These are phyloP conservation scores for Yamadazyma laniorum DNA, from an alignment of 805 yeast genomes.

Conservation along the genomic window DNA sequence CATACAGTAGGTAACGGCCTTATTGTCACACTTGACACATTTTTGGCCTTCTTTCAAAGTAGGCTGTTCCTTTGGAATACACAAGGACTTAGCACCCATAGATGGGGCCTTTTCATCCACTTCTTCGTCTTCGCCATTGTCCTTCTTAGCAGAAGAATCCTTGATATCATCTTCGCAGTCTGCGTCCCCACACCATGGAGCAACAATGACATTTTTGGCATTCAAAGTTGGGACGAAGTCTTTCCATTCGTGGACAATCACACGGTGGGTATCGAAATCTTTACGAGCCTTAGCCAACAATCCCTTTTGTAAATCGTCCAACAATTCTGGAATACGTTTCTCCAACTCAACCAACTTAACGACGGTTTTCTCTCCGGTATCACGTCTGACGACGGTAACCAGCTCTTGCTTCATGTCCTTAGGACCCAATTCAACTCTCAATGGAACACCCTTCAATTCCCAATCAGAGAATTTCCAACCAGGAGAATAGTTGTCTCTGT, in stretches of 20 bases:
- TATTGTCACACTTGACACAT: constrained; percentile 80
- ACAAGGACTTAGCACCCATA: constrained; percentile 98
- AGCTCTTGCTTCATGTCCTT: constrained; percentile 80
- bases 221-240: constrained; percentile 93
- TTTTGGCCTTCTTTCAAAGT: constrained; percentile 71
- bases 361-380: constrained; percentile 71
- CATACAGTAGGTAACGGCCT: constrained; percentile 84
- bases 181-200: constrained; percentile 97
- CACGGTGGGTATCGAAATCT: constrained; percentile 80
- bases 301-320: constrained; percentile 78
- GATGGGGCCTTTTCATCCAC: constrained; percentile 95
- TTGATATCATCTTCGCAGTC: constrained; percentile 98
- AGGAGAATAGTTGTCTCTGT: constrained; percentile 91
- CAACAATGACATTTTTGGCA: constrained; percentile 81
- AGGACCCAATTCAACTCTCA: constrained; percentile 95
- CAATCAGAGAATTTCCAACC: constrained; percentile 99
- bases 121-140: constrained; percentile 78
- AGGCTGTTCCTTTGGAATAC: constrained; percentile 95
- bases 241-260: constrained; percentile 77
- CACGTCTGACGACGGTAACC: constrained; percentile 91
- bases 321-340: constrained; percentile 64
- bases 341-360: constrained; percentile 61
- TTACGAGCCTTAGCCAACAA: constrained; percentile 77
- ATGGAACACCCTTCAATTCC: constrained; percentile 94
- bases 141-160: constrained; percentile 79